phyloP scores from a whole-genome alignment of 345 rosid species.

The Clausena lansium region DNA sequence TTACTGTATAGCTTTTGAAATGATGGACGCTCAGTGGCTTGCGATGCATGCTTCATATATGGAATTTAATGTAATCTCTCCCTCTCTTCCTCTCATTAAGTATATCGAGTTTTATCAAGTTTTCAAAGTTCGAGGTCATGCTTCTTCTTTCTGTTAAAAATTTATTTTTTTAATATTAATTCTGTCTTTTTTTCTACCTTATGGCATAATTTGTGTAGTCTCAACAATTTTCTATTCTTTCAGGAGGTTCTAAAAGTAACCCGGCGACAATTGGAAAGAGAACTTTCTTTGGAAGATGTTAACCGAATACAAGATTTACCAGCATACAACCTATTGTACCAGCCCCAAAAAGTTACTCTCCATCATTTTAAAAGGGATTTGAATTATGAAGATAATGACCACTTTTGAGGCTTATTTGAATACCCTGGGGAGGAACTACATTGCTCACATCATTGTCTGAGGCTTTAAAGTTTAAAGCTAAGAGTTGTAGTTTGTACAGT shows the following conservation, averaged over 20 bases:
- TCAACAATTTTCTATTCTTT: constrained; percentile 7
- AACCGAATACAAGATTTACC: constrained; percentile 79
- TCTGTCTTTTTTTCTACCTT: neutral
- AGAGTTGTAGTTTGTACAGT: constrained; percentile 1
- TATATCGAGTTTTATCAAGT: neutral
- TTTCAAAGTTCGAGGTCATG: neutral
- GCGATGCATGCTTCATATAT: constrained; percentile 98
- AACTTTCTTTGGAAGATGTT: constrained; percentile 74
- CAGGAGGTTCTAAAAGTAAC: constrained; percentile 90
- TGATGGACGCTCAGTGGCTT: constrained; percentile 99
- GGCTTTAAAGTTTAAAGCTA: neutral
- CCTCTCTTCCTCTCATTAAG: constrained; percentile 8
- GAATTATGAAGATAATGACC: neutral
- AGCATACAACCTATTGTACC: constrained; percentile 77
- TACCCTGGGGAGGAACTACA: neutral
- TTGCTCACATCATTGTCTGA: neutral
- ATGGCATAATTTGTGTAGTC: too few relatives aligned
- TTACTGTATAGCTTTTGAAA: constrained; percentile 87
- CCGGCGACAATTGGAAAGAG: constrained; percentile 82
- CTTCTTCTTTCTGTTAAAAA: neutral
- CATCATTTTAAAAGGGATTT: neutral
- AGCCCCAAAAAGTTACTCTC: neutral
- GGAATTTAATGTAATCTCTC: constrained; percentile 79
- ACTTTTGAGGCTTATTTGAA: constrained; percentile 2
- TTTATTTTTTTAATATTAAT: too few relatives aligned